Conservation (phyloP, 805 yeast genomes). For the Saccharomyces mikatae region DNA sequence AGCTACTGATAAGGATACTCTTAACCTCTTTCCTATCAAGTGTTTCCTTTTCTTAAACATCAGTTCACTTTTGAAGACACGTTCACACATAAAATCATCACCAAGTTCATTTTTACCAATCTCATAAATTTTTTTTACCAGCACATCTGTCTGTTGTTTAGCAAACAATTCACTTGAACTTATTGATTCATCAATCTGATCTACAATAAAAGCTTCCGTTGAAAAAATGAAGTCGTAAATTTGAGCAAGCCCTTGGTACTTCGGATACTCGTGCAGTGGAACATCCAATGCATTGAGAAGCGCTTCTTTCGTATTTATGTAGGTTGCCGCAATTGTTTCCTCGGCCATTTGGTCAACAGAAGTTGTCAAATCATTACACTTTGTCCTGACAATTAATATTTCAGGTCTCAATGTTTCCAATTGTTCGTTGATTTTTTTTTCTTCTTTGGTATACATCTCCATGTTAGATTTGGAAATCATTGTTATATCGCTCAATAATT, state of each 20-base stretch:
- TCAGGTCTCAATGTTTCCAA: conserved; percentile 56
- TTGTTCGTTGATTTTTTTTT: conserved; percentile 38
- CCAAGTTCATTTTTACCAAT: conserved; percentile 62
- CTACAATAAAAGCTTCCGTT: conserved; percentile 62
- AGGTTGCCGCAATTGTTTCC: conserved; percentile 45
- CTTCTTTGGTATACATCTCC: conserved; percentile 43
- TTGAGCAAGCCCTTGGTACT: conserved; percentile 53
- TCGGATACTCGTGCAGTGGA: conserved; percentile 30
- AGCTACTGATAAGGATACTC: conserved; percentile 49
- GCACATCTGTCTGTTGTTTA: conserved; percentile 45
- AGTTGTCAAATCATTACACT: conserved; percentile 49
- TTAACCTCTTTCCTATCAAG: conserved; percentile 46
- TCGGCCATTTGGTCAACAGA: conserved; percentile 59
- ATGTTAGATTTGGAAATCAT: conserved; percentile 57
- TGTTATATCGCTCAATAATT: conserved; percentile 58
- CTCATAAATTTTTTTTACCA: conserved; percentile 53
- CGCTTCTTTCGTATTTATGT: conserved; percentile 48
- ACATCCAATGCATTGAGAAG: conserved; percentile 45
- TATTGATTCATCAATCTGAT: conserved; percentile 58
- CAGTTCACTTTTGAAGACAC: conserved; percentile 57
- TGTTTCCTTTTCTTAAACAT: conserved; percentile 81
- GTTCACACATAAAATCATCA: conserved; percentile 47
- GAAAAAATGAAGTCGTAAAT: conserved; percentile 60
- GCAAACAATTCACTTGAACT: conserved; percentile 61
- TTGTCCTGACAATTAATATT: conserved; percentile 44